These are phyloP conservation scores for Podospora comata DNA, from an alignment of 495 filamentous ascomycete species.

Conservation along the genomic window DNA sequence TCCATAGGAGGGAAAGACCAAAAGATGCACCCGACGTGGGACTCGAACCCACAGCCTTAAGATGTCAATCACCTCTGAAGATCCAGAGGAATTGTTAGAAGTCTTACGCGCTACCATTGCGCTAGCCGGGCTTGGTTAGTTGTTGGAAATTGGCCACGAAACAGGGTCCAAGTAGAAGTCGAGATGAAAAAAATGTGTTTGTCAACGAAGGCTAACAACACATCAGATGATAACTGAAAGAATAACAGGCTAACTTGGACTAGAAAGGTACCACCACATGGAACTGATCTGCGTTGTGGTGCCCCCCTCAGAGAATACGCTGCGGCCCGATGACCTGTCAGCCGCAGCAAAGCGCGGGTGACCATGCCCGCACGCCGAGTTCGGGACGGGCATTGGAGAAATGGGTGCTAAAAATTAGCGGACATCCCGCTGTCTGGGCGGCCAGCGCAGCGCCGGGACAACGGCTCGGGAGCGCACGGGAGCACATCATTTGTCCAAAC, in stretches of 20 bases:
- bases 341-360: neutral
- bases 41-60: slow-evolving; percentile 20
- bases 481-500: neutral
- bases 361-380: neutral
- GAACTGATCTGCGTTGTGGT: neutral
- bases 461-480: neutral
- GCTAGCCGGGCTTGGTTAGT: slow-evolving; percentile 15
- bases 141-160: neutral
- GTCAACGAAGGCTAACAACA: neutral
- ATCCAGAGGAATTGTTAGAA: slow-evolving; percentile 12
- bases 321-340: neutral
- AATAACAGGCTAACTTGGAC: neutral
- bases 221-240: neutral
- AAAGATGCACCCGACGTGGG: slow-evolving; percentile 11
- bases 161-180: neutral
- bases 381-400: neutral
- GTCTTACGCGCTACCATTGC: slow-evolving; percentile 22
- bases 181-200: neutral
- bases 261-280: neutral
- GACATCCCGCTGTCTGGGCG: neutral
- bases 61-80: neutral
- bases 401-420: neutral
- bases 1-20: neutral
- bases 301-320: neutral
- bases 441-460: neutral